These are phyloP conservation scores for Cadophora sp. DNA, from an alignment of 2,329 filamentous ascomycete species.

Conservation along the genomic window DNA sequence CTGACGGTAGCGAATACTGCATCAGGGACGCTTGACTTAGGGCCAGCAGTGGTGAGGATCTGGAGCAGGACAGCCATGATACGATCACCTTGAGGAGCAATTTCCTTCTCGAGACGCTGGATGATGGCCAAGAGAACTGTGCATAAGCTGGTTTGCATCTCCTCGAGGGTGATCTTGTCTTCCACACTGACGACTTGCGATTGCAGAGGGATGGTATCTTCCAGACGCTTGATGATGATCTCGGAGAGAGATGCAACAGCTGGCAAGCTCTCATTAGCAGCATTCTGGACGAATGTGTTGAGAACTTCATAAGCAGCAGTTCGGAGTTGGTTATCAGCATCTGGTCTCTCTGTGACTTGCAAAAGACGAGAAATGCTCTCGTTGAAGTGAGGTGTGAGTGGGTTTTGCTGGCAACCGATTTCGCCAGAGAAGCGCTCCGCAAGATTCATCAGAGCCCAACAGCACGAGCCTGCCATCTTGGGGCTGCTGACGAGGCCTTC, in stretches of 20 bases:
- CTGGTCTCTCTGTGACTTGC: conserved; percentile 80
- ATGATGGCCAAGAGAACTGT: conserved; percentile 93
- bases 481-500: conserved; percentile 86
- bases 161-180: conserved; percentile 92
- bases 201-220: conserved; percentile 89
- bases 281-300: conserved; percentile 90
- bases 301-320: conserved; percentile 98
- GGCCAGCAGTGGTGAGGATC: conserved; percentile 76
- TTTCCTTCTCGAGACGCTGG: conserved; percentile 87
- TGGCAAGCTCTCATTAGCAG: conserved; percentile 83
- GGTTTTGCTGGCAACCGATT: conserved; percentile 76
- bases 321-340: conserved; percentile 86
- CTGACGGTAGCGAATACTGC: conserved; percentile 92
- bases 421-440: conserved; percentile 95
- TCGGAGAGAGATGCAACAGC: conserved; percentile 84
- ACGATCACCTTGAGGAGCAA: conserved; percentile 86
- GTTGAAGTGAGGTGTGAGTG: conserved; percentile 91
- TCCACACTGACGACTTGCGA: conserved; percentile 95
- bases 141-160: conserved; percentile 95
- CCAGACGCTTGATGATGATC: conserved; percentile 88
- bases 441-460: conserved; percentile 98
- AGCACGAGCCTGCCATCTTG: conserved; percentile 98
- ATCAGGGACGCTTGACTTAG: conserved; percentile 94
- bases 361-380: conserved; percentile 87
- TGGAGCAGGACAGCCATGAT: conserved; percentile 92